phyloP scores from a whole-genome alignment of 768 basidiomycete species.

The Clavulina sp. region DNA sequence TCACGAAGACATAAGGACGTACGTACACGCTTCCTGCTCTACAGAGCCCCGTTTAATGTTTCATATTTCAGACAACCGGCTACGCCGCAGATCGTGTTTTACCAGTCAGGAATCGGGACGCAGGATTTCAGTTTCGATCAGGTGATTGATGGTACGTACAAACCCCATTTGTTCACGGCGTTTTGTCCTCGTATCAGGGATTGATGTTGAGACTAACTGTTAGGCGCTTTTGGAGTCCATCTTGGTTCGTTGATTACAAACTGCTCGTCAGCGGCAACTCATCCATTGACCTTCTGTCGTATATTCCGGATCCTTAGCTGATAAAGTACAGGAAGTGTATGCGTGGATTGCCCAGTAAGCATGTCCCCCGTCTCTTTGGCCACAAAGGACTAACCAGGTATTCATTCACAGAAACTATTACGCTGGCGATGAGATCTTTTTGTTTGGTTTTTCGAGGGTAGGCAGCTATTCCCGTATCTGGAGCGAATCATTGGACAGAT shows the following conservation, averaged over 20 bases:
- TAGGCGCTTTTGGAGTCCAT: slow-evolving; percentile 46
- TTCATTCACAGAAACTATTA: background rate
- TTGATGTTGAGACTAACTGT: background rate
- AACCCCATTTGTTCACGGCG: background rate
- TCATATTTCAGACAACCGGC: slow-evolving; percentile 13
- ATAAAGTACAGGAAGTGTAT: slow-evolving; percentile 64
- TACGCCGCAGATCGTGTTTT: slow-evolving; percentile 30
- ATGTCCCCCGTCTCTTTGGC: too few species aligned
- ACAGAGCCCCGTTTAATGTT: background rate
- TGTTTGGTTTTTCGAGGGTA: slow-evolving; percentile 1
- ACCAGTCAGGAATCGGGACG: slow-evolving; percentile 44
- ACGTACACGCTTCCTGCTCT: background rate
- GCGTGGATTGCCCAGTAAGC: slow-evolving; percentile 66
- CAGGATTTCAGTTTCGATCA: slow-evolving; percentile 39
- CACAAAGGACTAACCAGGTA: background rate
- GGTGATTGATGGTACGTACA: slow-evolving; percentile 41
- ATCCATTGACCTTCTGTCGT: background rate
- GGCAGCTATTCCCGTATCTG: background rate
- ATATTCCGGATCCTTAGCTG: slow-evolving; percentile 22
- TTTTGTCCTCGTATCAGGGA: too few species aligned
- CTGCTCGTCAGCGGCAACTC: slow-evolving; percentile 4
- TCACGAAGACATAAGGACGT: background rate
- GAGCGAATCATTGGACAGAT: background rate
- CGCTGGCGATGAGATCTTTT: background rate
- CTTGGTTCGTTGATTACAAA: slow-evolving; percentile 28